These are phyloP conservation scores for Cubamyces sp. DNA, from an alignment of 768 basidiomycete genomes.

Conservation along the genomic window DNA sequence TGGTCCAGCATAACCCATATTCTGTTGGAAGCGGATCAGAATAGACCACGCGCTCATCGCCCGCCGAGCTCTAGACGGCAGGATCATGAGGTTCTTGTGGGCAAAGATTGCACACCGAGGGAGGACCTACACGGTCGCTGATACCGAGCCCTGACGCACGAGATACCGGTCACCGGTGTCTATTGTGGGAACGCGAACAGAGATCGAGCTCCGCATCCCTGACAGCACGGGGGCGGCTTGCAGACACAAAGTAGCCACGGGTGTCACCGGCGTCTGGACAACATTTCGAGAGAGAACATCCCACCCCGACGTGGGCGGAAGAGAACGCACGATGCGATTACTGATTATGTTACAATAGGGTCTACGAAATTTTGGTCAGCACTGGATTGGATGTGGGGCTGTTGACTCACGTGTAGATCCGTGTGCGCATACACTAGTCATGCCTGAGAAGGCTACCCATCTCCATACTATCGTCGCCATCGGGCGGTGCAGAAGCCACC, in stretches of 20 bases:
- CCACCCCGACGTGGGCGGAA: no score
- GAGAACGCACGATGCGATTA: neutral
- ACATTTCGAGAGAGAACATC: no score
- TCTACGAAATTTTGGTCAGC: neutral
- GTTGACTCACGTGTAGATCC: neutral
- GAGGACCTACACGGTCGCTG: no score
- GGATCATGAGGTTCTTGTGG: neutral
- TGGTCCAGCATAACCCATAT: neutral
- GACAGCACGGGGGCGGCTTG: no score
- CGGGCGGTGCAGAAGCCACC: slow-evolving; percentile 42
- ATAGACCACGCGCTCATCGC: neutral
- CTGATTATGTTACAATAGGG: neutral
- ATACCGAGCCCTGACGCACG: neutral
- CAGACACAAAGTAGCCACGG: neutral
- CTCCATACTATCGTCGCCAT: slow-evolving; percentile 55
- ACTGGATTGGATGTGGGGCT: neutral
- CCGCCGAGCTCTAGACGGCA: neutral
- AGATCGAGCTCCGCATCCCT: no score
- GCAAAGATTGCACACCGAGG: no score
- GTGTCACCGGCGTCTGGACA: no score
- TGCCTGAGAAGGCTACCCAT: slow-evolving; percentile 53
- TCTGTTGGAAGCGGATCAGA: neutral
- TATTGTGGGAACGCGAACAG: no score
- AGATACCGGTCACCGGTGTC: no score
- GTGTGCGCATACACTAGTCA: slow-evolving; percentile 33